Base-by-base conservation (phyloP, 805 yeast genomes). In the Starmera pachycereana region DNA sequence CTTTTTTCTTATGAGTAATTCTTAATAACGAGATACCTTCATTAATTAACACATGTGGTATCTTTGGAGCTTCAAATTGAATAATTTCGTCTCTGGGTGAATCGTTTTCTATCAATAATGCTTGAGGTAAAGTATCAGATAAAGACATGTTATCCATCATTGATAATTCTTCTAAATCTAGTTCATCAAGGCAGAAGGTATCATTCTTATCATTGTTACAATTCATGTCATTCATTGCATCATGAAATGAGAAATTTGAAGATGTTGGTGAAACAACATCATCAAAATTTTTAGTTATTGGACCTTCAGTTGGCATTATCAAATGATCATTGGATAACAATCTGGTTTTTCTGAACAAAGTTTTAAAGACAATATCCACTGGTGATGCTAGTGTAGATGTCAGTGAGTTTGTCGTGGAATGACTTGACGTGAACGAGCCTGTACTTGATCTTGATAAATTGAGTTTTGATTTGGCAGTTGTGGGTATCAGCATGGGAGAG, bases 1-100 rank as follows among this genome's bases (percentile, higher is more conserved):
- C 75, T 47, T 71, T 72, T 47, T 86, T 83, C 46, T 75, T 75
- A 40, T 77, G 81, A 3, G 95, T 83, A 14, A 86, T 73, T 48
- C 86, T 71, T 27, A 82, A 56, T 44, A 86, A 61, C 2, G 78
- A 71, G 12, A 84, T 53, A 0, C 95, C 95, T 22, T 22, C 27
- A 4, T 65, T 67, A 9, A 67, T 60, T 6, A 77, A 54, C n/a
- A 70, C 59, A 4, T 67, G 68, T 0, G 72, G 66, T 0, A 81
- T 72, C 11, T 68, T 58, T 0, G 63, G 52, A 14, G 53, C 53
- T 32, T 54, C 54, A 2, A 51, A 32, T 8, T 48, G 32, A 8
- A 44, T 30, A 2, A 13, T 30, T 30, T 13, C 14, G 8, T 4
- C 32, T 30, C 8, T 12, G 8, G 8, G 32, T 30, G 14, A 10